Evolutionary conservation across 2,329 filamentous ascomycete species (phyloP).

Genomic region (Cylindrodendrum hubeiense): DNA sequence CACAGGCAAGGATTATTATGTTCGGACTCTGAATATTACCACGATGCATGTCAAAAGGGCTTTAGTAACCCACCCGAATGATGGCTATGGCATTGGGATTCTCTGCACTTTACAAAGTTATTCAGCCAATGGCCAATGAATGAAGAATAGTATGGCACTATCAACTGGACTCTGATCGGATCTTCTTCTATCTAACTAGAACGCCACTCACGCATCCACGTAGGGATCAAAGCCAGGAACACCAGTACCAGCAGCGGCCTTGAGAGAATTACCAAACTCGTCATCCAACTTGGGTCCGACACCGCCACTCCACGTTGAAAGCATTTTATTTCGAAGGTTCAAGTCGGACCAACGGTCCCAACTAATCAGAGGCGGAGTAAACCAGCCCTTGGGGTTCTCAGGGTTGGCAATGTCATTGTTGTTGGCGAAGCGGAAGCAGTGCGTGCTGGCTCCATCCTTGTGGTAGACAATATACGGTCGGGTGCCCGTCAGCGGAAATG

Average conservation of each 20-base stretch:
- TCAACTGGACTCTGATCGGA: background rate
- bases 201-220: constrained; percentile 27
- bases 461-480: constrained; percentile 40
- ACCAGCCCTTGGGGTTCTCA: constrained; percentile 45
- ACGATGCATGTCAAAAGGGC: background rate
- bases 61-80: background rate
- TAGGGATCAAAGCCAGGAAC: constrained; percentile 45
- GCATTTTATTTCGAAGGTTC: constrained; percentile 42
- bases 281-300: constrained; percentile 47
- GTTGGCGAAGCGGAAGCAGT: constrained; percentile 41
- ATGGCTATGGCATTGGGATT: background rate
- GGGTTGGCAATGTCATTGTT: background rate
- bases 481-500: constrained; percentile 26
- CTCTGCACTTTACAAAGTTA: background rate
- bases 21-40: no score
- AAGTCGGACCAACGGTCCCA: constrained; percentile 45
- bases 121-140: background rate
- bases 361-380: constrained; percentile 42
- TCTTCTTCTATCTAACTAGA: background rate
- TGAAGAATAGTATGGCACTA: background rate
- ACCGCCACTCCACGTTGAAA: constrained; percentile 43
- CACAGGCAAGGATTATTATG: background rate
- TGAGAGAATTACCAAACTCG: constrained; percentile 41
- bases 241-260: constrained; percentile 40
- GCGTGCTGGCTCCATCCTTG: constrained; percentile 39